Conservation (phyloP, 2,329 filamentous ascomycete genomes). For the Sodiomyces alkalinus region DNA sequence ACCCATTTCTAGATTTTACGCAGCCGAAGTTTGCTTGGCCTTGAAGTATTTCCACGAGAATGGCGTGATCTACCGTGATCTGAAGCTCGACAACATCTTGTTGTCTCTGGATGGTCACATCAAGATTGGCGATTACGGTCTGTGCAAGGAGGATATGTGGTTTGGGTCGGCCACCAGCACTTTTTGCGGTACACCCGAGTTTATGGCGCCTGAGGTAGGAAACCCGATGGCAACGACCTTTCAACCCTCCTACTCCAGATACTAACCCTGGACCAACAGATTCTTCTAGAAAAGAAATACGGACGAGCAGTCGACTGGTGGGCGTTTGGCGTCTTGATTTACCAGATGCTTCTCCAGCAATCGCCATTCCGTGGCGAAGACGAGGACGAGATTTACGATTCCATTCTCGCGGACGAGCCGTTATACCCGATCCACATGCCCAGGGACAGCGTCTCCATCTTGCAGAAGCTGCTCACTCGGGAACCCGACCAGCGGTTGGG, state of each 20-base stretch:
- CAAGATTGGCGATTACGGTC: constrained; percentile 96
- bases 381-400: constrained; percentile 98
- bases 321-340: constrained; percentile 97
- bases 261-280: constrained; percentile 39
- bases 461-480: constrained; percentile 91
- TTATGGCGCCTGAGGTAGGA: constrained; percentile 98
- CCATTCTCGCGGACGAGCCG: constrained; percentile 92
- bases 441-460: constrained; percentile 87
- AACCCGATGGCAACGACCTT: too few relatives aligned
- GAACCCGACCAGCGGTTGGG: constrained; percentile 89
- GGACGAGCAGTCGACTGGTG: constrained; percentile 97
- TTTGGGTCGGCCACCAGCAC: constrained; percentile 93
- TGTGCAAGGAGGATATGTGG: constrained; percentile 99
- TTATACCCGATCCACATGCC: constrained; percentile 99
- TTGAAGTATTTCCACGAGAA: constrained; percentile 99
- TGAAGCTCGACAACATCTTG: constrained; percentile 88
- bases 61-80: constrained; percentile 93
- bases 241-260: too few relatives aligned
- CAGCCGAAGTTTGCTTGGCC: constrained; percentile 89
- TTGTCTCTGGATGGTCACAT: constrained; percentile 92
- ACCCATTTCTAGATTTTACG: constrained; percentile 73
- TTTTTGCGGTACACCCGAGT: constrained; percentile 98
- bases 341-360: constrained; percentile 98
- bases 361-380: constrained; percentile 98
- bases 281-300: constrained; percentile 96